Percentiles rank a stretch among this genome's conserved stretches.
Evolutionary conservation across 2,329 filamentous ascomycete species (phyloP).

Genomic region (Knufia fluminis): DNA sequence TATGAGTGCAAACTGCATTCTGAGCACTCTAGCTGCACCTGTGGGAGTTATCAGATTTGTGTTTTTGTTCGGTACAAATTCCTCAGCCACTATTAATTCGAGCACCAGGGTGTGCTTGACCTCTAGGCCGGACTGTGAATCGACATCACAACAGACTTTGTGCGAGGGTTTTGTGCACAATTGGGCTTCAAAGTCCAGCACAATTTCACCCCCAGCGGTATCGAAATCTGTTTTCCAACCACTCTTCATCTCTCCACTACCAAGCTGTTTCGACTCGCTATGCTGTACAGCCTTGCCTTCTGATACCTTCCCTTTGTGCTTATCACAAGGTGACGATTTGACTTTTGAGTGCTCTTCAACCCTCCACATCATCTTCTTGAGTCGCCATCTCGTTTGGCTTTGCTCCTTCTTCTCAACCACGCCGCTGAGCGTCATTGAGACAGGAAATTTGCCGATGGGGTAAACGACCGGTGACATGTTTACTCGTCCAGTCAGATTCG

Average conservation of each 20-base stretch:
- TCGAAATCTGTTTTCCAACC: conserved; percentile 83
- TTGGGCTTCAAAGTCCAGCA: conserved; percentile 65
- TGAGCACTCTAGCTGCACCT: conserved; percentile 77
- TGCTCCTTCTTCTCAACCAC: conserved; percentile 63
- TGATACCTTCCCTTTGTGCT: conserved; percentile 60
- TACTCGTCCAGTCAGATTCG: conserved; percentile 79
- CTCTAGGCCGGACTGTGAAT: conserved; percentile 63
- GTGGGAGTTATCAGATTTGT: conserved; percentile 72
- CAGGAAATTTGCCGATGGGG: conserved; percentile 71
- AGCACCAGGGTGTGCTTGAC: conserved; percentile 79
- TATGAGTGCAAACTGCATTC: conserved; percentile 79
- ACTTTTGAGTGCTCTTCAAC: conserved; percentile 80
- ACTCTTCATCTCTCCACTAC: conserved; percentile 68
- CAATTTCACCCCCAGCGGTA: conserved; percentile 61
- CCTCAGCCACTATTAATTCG: conserved; percentile 89
- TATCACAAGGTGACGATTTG: conserved; percentile 67
- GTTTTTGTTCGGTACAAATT: conserved; percentile 63
- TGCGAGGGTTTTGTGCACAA: conserved; percentile 45
- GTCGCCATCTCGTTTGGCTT: conserved; percentile 71
- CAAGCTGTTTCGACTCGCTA: conserved; percentile 66
- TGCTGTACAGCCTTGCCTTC: conserved; percentile 63
- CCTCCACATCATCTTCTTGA: conserved; percentile 86
- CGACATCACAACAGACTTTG: conserved; percentile 68
- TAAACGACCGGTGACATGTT: conserved; percentile 76
- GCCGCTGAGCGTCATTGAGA: conserved; percentile 77